phyloP scores from a whole-genome alignment of 2,329 filamentous ascomycete genomes.

The Juglanconis juglandina region DNA sequence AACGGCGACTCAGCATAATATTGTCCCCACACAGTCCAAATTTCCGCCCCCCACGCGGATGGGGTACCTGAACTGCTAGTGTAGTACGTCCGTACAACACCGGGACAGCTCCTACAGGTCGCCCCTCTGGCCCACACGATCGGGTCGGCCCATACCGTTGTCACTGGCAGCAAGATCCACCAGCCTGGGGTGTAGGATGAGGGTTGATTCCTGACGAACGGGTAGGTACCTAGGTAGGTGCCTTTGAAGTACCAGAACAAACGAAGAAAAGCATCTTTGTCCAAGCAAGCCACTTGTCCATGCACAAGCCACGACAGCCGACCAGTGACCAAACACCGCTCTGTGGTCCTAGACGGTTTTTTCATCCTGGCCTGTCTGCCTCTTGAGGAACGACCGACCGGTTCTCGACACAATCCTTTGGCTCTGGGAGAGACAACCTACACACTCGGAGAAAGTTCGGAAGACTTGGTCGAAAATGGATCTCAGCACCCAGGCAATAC shows the following conservation, averaged over 20 bases:
- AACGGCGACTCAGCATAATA: not conserved
- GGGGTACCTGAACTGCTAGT: not conserved
- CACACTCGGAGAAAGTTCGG: not conserved
- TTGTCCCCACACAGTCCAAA: not conserved
- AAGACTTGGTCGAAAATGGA: constrained; percentile 41
- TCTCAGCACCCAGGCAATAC: constrained; percentile 48
- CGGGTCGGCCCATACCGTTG: not conserved
- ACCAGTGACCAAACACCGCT: too few relatives aligned
- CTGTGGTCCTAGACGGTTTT: too few relatives aligned
- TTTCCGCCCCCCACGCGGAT: not conserved
- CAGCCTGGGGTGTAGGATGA: not conserved
- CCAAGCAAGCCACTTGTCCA: not conserved
- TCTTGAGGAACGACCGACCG: not conserved
- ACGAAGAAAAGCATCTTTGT: not conserved
- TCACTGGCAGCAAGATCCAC: not conserved
- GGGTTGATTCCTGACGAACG: not conserved
- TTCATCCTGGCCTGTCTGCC: not conserved
- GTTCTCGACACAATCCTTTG: not conserved
- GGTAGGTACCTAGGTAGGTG: not conserved
- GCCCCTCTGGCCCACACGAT: not conserved
- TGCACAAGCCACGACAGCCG: too few relatives aligned
- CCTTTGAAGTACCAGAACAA: not conserved
- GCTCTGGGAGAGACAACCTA: not conserved
- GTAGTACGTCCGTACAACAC: too few relatives aligned
- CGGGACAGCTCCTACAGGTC: not conserved